Conservation (phyloP, 352 stramenopile genomes). For the Phytophthora vignae region DNA sequence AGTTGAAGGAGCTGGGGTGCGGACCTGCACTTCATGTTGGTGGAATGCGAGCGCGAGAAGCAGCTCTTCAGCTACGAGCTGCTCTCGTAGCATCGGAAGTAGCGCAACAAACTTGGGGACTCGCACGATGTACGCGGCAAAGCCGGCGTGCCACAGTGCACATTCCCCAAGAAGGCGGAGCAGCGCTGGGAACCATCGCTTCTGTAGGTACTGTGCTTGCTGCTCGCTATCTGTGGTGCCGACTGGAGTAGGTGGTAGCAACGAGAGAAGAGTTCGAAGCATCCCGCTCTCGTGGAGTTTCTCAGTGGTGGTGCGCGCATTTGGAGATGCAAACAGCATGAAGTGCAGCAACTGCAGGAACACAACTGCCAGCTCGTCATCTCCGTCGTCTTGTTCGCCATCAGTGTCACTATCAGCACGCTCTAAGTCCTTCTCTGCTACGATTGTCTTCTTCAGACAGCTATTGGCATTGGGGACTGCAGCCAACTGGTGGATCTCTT, state of each 20-base stretch:
- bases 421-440: background rate
- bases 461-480: background rate
- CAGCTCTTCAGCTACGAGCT: slow-evolving; percentile 44
- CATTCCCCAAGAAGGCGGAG: slow-evolving; percentile 60
- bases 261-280: slow-evolving; percentile 48
- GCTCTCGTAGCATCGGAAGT: slow-evolving; percentile 30
- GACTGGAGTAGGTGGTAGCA: slow-evolving; percentile 40
- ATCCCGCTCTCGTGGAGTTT: slow-evolving; percentile 57
- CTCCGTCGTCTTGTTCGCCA: slow-evolving; percentile 3
- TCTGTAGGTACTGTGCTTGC: slow-evolving; percentile 8
- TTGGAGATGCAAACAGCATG: slow-evolving; percentile 43
- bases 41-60: slow-evolving; percentile 51
- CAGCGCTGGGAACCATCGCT: slow-evolving; percentile 49
- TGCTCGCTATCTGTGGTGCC: slow-evolving; percentile 1
- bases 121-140: slow-evolving; percentile 50
- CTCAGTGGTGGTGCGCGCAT: slow-evolving; percentile 34
- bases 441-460: background rate
- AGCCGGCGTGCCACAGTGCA: slow-evolving; percentile 56
- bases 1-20: background rate
- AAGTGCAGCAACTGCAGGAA: slow-evolving; percentile 64
- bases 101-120: slow-evolving; percentile 51
- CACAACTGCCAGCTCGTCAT: slow-evolving; percentile 51
- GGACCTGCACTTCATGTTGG: slow-evolving; percentile 41
- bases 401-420: slow-evolving; percentile 3
- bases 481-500: slow-evolving; percentile 49